Base-by-base conservation (phyloP, 2,329 filamentous ascomycete genomes). In the Rasamsonia emersonii region DNA sequence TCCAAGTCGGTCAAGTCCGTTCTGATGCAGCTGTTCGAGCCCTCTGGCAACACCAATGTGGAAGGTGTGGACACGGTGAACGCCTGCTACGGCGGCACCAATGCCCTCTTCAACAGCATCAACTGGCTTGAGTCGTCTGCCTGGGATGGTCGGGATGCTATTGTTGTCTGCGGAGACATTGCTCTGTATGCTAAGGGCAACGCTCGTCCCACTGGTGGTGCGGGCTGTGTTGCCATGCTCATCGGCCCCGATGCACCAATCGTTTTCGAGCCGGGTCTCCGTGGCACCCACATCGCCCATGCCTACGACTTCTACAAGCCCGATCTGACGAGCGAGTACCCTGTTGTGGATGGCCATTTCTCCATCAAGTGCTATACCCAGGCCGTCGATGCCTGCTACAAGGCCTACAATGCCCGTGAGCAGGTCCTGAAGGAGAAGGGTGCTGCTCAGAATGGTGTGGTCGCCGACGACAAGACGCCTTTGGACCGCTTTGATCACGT, bases 241-340 rank as follows among this genome's bases (percentile, higher is more conserved):
- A 72, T 89, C 48, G 83, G 83, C 35, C 82, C 83, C 37, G 68
- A 88, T 54, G 83, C 83, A 32, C 82, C 82, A 35, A 66, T 89
- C 42, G 81, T 79, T 39, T 68, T 82, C 44, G 83, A 89, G 65
- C 76, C 83, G 31, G 84, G 84, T 55, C 75, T 86, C 54, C 79
- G 83, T 53, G 83, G 80, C 55, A 79, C 71, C 50, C 86, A 84
- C 69, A 80, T 88, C 77, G 71, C 79, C 60, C 83, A 89, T 65
- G 79, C 79, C 49, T 91, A 89, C 62, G 83, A 89, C 62, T 89
- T 89, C 61, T 89, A 86, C 77, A 89, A 89, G 77, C 82, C 83
- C 51, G 83, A 89, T 62, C 69, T 89, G 45, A 82, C 82, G 53
- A 85, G 79, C 73, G 83, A 89, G 65, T 89, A 89, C 67, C 83